phyloP scores from a whole-genome alignment of 352 stramenopile species.

The Globisporangium megalacanthum region DNA sequence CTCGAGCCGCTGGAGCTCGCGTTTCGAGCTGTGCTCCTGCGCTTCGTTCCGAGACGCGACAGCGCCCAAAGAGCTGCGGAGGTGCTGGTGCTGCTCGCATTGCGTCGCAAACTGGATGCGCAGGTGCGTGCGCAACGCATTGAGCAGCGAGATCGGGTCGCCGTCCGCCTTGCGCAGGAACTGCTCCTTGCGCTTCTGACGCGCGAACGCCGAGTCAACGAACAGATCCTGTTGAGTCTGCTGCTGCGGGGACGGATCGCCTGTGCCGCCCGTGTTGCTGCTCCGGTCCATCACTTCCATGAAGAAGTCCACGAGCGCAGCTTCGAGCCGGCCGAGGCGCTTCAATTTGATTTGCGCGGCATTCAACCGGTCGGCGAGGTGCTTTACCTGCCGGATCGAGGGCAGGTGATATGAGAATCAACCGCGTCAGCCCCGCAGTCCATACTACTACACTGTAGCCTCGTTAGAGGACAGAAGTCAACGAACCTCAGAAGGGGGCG shows the following conservation, averaged over 20 bases:
- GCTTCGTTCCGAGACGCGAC: conserved; percentile 26
- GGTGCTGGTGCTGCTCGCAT: conserved; percentile 25
- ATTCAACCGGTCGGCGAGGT: conserved; percentile 58
- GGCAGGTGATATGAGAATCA: neutral
- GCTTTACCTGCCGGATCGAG: conserved; percentile 30
- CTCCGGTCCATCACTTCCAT: conserved; percentile 58
- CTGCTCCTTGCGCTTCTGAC: conserved; percentile 47
- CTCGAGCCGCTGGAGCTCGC: conserved; percentile 36
- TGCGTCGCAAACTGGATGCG: conserved; percentile 54
- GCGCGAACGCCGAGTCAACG: conserved; percentile 33
- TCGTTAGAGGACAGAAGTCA: neutral
- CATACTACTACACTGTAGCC: neutral
- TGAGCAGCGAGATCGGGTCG: conserved; percentile 64
- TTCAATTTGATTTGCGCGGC: conserved; percentile 63
- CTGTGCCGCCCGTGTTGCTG: neutral
- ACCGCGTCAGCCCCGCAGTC: neutral
- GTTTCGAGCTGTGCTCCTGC: conserved; percentile 24
- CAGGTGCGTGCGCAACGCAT: conserved; percentile 59
- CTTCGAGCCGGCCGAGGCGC: conserved; percentile 50
- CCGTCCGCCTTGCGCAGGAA: conserved; percentile 51
- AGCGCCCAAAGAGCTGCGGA: conserved; percentile 18
- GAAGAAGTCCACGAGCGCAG: conserved; percentile 65
- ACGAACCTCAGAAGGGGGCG: neutral
- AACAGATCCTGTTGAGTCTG: conserved; percentile 6
- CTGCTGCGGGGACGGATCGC: neutral